A percentile compares a stretch with the other conserved stretches of the same genome.
These are phyloP conservation scores for Sanghuangporus baumii DNA, from an alignment of 1,284 basidiomycete genomes.

Conservation along the genomic window DNA sequence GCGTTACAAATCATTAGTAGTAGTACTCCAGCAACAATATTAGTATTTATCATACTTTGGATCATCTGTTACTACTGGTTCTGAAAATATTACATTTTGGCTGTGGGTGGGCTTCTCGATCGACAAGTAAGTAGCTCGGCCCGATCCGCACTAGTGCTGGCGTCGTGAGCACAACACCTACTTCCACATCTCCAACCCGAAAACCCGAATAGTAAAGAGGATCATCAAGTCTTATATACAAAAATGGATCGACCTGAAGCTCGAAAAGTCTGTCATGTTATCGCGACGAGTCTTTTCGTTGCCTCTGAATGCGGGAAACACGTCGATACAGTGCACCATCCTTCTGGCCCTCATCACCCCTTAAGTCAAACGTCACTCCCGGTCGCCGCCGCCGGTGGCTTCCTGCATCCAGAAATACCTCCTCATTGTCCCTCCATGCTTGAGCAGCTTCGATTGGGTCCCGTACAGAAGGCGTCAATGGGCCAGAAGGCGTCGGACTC, in stretches of 20 bases:
- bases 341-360: conserved; percentile 36
- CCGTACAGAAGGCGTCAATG: conserved; percentile 51
- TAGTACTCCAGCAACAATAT: no score
- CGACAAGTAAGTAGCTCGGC: neutral
- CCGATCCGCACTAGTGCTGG: neutral
- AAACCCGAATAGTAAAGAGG: neutral
- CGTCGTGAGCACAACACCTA: no score
- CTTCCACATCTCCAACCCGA: neutral
- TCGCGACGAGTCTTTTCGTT: neutral
- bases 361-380: conserved; percentile 63
- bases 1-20: no score
- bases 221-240: neutral
- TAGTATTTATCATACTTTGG: no score
- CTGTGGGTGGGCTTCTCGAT: neutral
- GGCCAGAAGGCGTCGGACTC: conserved; percentile 45
- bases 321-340: conserved; percentile 9
- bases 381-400: conserved; percentile 49
- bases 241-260: neutral
- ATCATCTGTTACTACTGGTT: no score
- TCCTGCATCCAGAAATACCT: conserved; percentile 35
- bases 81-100: neutral
- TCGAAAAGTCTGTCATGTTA: neutral
- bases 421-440: conserved; percentile 57
- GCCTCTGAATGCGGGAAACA: neutral
- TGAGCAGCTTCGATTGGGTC: conserved; percentile 58